A percentile compares a stretch with the other conserved stretches of the same genome.
Evolutionary conservation across 345 rosid genomes (phyloP).

Genomic region (Citrus glauca): DNA sequence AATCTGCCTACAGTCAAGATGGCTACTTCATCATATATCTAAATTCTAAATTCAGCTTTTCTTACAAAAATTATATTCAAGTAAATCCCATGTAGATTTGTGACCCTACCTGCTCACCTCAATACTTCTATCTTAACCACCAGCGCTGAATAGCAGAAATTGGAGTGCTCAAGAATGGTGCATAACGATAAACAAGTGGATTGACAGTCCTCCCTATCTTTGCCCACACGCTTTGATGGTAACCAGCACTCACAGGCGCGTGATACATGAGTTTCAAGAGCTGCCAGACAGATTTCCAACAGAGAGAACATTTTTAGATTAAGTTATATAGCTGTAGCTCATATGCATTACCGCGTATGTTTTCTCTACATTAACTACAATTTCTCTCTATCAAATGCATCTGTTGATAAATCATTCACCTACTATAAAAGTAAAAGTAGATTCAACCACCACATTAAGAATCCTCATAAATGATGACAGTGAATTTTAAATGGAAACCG

Average conservation of each 20-base stretch:
- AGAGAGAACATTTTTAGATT: neutral
- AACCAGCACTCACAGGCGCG: slow-evolving; percentile 82
- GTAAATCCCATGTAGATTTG: neutral
- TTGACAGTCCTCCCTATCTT: slow-evolving; percentile 60
- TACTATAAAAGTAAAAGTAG: neutral
- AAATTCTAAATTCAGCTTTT: neutral
- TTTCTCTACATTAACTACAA: neutral
- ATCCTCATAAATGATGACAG: neutral
- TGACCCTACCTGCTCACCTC: neutral
- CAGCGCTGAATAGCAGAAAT: slow-evolving; percentile 71
- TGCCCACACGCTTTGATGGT: slow-evolving; percentile 88
- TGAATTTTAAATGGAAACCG: neutral
- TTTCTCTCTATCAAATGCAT: neutral
- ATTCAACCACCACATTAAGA: neutral
- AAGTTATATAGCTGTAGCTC: neutral
- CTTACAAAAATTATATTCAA: neutral
- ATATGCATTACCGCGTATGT: neutral
- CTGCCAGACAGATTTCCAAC: slow-evolving; percentile 30
- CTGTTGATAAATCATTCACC: neutral
- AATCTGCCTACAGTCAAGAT: slow-evolving; percentile 1
- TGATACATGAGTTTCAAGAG: slow-evolving; percentile 94
- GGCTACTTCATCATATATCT: neutral
- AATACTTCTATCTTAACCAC: slow-evolving; percentile 68
- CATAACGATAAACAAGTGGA: slow-evolving; percentile 60
- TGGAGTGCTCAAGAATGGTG: slow-evolving; percentile 74